Conservation (phyloP, 23 red algal species). For the Gracilaria domingensis region DNA sequence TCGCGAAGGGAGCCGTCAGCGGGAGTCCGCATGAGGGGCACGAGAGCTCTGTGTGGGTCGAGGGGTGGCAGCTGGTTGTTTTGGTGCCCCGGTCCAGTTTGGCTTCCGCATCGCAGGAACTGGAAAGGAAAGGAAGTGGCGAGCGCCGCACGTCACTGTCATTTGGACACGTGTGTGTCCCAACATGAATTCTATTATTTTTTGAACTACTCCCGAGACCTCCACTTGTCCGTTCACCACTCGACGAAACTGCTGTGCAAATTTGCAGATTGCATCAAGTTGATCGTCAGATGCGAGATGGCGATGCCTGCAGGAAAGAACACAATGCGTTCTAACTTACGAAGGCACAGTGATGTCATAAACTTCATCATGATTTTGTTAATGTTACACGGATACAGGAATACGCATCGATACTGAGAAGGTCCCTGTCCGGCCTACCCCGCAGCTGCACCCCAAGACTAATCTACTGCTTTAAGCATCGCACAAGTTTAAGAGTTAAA, state of each 20-base stretch:
- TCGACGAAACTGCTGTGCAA: not conserved
- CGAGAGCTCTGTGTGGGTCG: not conserved
- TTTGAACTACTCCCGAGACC: not conserved
- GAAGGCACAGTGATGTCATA: too few species aligned
- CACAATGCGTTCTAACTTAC: too few species aligned
- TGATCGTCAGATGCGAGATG: too few species aligned
- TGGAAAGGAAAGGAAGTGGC: too few species aligned
- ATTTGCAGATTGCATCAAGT: not conserved
- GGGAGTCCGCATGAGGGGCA: not conserved
- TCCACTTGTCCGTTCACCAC: not conserved
- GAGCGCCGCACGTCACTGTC: not conserved
- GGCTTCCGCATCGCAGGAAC: too few species aligned
- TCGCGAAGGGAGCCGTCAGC: not conserved
- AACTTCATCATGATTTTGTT: too few species aligned
- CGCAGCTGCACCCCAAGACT: not conserved
- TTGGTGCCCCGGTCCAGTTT: not conserved
- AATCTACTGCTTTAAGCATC: not conserved
- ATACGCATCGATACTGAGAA: too few species aligned
- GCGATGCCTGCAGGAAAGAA: too few species aligned
- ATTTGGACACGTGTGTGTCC: not conserved
- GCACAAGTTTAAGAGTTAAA: slow-evolving; percentile 1
- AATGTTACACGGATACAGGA: too few species aligned
- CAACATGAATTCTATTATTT: not conserved
- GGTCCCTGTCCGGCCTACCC: not conserved
- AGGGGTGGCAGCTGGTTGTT: not conserved